phyloP scores from a whole-genome alignment of 2,329 filamentous ascomycete genomes.

The Xylariaceae sp. region DNA sequence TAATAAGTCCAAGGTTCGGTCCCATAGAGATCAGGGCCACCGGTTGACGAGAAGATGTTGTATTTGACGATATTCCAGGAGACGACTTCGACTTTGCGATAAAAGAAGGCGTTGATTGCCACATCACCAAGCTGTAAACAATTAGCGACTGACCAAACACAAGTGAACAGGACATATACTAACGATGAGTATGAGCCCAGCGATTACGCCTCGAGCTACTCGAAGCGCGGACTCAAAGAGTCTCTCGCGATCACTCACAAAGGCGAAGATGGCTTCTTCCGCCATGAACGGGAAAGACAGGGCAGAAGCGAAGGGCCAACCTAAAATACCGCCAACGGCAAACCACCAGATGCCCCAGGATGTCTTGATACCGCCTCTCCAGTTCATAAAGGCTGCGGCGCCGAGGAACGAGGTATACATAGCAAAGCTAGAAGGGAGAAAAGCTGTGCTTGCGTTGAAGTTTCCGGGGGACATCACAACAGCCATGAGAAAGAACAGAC shows the following conservation, averaged over 20 bases:
- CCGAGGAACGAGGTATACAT: slow-evolving; percentile 93
- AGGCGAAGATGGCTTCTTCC: slow-evolving; percentile 65
- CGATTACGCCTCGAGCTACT: slow-evolving; percentile 62
- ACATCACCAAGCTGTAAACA: slow-evolving; percentile 61
- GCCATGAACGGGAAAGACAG: slow-evolving; percentile 75
- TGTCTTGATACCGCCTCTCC: slow-evolving; percentile 73
- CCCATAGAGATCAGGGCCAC: slow-evolving; percentile 88
- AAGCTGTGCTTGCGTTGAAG: slow-evolving; percentile 85
- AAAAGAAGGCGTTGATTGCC: slow-evolving; percentile 76
- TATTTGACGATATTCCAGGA: slow-evolving; percentile 93
- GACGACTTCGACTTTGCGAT: slow-evolving; percentile 71
- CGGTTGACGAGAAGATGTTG: slow-evolving; percentile 81
- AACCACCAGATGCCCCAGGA: slow-evolving; percentile 88
- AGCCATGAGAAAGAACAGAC: slow-evolving; percentile 75
- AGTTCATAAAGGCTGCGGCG: slow-evolving; percentile 85
- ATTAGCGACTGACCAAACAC: slow-evolving; percentile 10
- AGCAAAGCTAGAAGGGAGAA: slow-evolving; percentile 89
- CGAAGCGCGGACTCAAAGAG: slow-evolving; percentile 57
- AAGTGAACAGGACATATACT: slow-evolving; percentile 28
- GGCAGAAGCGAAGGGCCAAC: slow-evolving; percentile 91
- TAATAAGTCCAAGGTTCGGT: slow-evolving; percentile 98
- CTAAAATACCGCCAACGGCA: slow-evolving; percentile 75
- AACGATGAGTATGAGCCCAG: slow-evolving; percentile 67
- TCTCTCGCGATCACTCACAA: slow-evolving; percentile 53
- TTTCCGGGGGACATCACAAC: slow-evolving; percentile 81